Percentiles rank a stretch among this genome's conserved stretches.
These are phyloP conservation scores for Pulveroboletus sp. DNA, from an alignment of 1,284 basidiomycete species.

Conservation along the genomic window DNA sequence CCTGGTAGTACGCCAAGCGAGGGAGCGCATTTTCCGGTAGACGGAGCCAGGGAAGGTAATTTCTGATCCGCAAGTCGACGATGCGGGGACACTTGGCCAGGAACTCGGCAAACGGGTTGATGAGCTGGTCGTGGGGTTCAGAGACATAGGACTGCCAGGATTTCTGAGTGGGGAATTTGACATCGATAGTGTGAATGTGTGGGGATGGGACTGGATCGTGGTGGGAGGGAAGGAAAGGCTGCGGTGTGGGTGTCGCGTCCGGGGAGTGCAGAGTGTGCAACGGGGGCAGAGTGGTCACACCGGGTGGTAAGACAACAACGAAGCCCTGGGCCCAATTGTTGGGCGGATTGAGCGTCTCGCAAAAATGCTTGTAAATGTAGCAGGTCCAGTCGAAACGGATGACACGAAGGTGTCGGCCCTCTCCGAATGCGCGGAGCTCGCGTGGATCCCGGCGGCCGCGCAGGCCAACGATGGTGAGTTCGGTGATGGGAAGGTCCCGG, in stretches of 20 bases:
- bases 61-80: conserved; percentile 22
- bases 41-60: conserved; percentile 26
- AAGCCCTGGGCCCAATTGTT: conserved; percentile 18
- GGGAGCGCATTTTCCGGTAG: conserved; percentile 29
- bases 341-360: background rate
- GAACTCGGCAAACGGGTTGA: conserved; percentile 26
- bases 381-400: conserved; percentile 39
- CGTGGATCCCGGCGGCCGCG: conserved; percentile 22
- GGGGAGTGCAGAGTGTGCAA: conserved; percentile 13
- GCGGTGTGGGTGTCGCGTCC: background rate
- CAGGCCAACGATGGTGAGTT: conserved; percentile 33
- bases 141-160: conserved; percentile 29
- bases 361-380: conserved; percentile 36
- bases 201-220: conserved; percentile 28
- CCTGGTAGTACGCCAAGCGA: conserved; percentile 28
- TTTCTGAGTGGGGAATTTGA: conserved; percentile 34
- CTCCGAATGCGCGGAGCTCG: conserved; percentile 28
- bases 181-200: conserved; percentile 33
- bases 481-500: conserved; percentile 36
- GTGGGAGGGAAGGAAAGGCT: conserved; percentile 4
- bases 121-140: conserved; percentile 27
- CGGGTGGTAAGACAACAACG: conserved; percentile 12
- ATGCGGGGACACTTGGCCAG: conserved; percentile 25
- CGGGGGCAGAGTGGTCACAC: conserved; percentile 2
- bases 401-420: conserved; percentile 32